Evolutionary conservation across 352 stramenopile genomes (phyloP), one percentile per base, ranked within the genome.

Genomic region (Pythium myriotylum): DNA sequence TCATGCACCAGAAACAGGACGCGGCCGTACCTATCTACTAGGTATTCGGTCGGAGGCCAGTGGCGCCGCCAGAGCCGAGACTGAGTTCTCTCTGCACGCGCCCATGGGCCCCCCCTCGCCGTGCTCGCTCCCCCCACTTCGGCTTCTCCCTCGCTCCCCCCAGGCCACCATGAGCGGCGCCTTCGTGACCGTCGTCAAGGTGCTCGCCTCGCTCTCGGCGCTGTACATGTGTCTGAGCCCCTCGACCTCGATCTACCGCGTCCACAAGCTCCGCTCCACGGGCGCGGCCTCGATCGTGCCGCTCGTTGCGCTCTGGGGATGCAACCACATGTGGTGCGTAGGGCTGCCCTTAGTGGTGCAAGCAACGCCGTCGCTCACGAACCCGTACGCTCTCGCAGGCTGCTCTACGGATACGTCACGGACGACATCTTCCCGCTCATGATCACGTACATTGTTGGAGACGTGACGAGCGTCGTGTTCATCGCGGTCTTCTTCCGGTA

Each of bases 191-290:
- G 60, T 86, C 54, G 76, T 89, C 69, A 74, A 81, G 40, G 70
- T 89, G 33, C 51, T 82, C 26, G 81, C 81, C 37, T 89, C 84
- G 23, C 46, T 91, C 47, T 88, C 81, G 57, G 75, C 79, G 24
- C 55, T 89, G 20, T 89, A 83, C 77, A 92, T 92, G 84, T 86
- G 77, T 35, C 55, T 84, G 17, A 89, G 84, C 55, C 84, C 84
- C 23, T 72, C 68, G 20, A 73, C 70, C 4, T 42, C 70, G 2
- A 65, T 92, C 23, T 75, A 79, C 41, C 68, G 65, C 19, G 86
- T 91, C 48, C 74, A 88, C 61, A 82, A 76, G 57, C 52, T 70
- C n/a, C 67, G 59, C 24, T 46, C 70, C 29, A 83, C 80, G 1
- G 79, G 76, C 8, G 62, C 56, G 40, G 59, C 60, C 7, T 80